Evolutionary conservation across 208 protist genomes (phyloP).

Genomic region (Acanthamoeba triangularis): DNA sequence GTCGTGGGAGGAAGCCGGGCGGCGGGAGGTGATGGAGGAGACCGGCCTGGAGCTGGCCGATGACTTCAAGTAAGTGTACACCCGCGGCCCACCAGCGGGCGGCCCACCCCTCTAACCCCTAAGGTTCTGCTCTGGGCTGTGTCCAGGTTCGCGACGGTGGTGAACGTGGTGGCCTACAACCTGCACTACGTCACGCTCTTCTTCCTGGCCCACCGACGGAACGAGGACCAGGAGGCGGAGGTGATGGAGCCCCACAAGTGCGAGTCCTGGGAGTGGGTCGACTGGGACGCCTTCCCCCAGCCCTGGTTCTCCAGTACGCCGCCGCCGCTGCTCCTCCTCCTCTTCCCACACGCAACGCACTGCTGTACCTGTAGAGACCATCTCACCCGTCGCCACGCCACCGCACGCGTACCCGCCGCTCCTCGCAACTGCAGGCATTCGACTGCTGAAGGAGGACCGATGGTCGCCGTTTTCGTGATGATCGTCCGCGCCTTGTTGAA

Average conservation of each 20-base stretch:
- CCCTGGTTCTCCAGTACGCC: constrained; percentile 46
- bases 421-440: not conserved
- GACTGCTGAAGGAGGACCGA: not conserved
- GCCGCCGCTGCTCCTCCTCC: no score
- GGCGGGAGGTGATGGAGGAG: constrained; percentile 42
- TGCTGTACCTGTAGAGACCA: no score
- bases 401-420: no score
- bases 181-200: constrained; percentile 37
- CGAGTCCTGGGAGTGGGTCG: constrained; percentile 30
- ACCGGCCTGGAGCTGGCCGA: not conserved
- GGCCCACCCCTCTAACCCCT: not conserved
- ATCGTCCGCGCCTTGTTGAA: no score
- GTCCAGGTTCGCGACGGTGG: not conserved
- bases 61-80: constrained; percentile 8
- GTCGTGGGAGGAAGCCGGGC: not conserved
- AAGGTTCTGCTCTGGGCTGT: not conserved
- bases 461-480: not conserved
- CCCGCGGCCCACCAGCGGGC: no score
- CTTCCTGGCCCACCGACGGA: not conserved
- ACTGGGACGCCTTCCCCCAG: not conserved
- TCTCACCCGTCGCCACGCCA: not conserved
- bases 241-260: constrained; percentile 63
- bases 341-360: not conserved
- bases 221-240: not conserved
- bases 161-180: constrained; percentile 17